Percentiles rank a stretch among this genome's conserved stretches.
Evolutionary conservation across 352 stramenopile species (phyloP).

Genomic region (Globisporangium spiculum): DNA sequence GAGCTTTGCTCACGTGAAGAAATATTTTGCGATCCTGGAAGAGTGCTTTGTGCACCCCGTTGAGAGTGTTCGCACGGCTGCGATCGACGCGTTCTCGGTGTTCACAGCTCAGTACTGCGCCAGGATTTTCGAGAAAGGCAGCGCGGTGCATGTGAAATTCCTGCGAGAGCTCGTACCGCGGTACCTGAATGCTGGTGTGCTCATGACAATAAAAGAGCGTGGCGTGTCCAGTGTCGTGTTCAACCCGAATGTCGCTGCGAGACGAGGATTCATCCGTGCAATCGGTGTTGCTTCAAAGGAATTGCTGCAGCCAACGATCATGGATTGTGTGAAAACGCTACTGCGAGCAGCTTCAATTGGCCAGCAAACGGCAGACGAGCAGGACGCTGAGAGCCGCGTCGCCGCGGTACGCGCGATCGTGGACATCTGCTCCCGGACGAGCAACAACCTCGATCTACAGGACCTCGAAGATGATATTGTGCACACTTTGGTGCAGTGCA

Average conservation of each 20-base stretch:
- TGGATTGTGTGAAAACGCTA: slow-evolving; percentile 32
- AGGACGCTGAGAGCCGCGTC: slow-evolving; percentile 94
- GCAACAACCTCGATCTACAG: slow-evolving; percentile 43
- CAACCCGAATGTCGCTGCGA: slow-evolving; percentile 86
- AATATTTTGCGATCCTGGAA: slow-evolving; percentile 72
- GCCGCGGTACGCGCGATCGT: slow-evolving; percentile 92
- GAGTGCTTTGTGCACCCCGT: slow-evolving; percentile 95
- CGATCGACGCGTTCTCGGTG: slow-evolving; percentile 81
- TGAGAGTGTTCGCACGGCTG: slow-evolving; percentile 88
- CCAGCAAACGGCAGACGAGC: slow-evolving; percentile 60
- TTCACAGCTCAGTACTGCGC: slow-evolving; percentile 90
- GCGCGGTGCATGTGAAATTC: slow-evolving; percentile 39
- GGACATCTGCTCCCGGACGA: slow-evolving; percentile 69
- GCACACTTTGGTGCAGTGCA: slow-evolving; percentile 76
- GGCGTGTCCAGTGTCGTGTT: slow-evolving; percentile 27
- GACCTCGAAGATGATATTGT: slow-evolving; percentile 66
- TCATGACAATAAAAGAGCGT: slow-evolving; percentile 29
- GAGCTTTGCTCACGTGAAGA: slow-evolving; percentile 68
- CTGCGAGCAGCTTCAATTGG: slow-evolving; percentile 44
- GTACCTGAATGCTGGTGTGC: slow-evolving; percentile 53
- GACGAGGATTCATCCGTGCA: slow-evolving; percentile 75
- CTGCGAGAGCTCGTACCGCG: slow-evolving; percentile 50
- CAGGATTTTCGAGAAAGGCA: slow-evolving; percentile 55
- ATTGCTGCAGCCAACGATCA: slow-evolving; percentile 31
- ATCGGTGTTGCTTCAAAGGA: slow-evolving; percentile 39